These are phyloP conservation scores for Diaporthe capsici DNA, from an alignment of 2,329 filamentous ascomycete species.

Conservation along the genomic window DNA sequence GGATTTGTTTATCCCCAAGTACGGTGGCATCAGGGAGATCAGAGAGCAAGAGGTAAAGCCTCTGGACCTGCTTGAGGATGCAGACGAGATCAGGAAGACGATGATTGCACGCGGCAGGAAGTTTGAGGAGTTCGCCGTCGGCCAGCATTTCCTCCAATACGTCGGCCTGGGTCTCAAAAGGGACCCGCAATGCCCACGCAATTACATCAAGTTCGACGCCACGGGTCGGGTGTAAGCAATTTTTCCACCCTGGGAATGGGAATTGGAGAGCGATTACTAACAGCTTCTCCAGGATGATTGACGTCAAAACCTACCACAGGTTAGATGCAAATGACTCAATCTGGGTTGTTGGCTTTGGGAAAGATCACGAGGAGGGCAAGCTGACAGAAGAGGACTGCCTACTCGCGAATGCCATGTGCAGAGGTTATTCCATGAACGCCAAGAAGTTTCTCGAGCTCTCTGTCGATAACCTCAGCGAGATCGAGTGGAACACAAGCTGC, in stretches of 20 bases:
- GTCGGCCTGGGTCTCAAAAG: constrained; percentile 48
- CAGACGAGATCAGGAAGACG: constrained; percentile 40
- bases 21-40: constrained; percentile 47
- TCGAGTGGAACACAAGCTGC: constrained; percentile 48
- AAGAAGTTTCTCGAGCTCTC: constrained; percentile 51
- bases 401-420: constrained; percentile 47
- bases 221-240: constrained; percentile 47
- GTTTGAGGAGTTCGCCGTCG: constrained; percentile 50
- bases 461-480: constrained; percentile 44
- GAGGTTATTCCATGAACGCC: constrained; percentile 50
- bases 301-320: constrained; percentile 52
- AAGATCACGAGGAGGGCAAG: constrained; percentile 42
- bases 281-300: constrained; percentile 49
- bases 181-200: constrained; percentile 25
- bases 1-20: constrained; percentile 48
- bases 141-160: constrained; percentile 53
- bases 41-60: constrained; percentile 49
- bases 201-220: constrained; percentile 45
- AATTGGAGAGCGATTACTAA: neutral
- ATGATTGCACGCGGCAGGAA: constrained; percentile 51
- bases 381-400: constrained; percentile 49
- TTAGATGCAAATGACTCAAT: constrained; percentile 48
- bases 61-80: constrained; percentile 48
- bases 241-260: neutral
- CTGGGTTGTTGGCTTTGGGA: constrained; percentile 43